Evolutionary conservation across 2,329 filamentous ascomycete species (phyloP), one percentile per base, ranked within the genome.

Genomic region (Chaetothyriales sp.): DNA sequence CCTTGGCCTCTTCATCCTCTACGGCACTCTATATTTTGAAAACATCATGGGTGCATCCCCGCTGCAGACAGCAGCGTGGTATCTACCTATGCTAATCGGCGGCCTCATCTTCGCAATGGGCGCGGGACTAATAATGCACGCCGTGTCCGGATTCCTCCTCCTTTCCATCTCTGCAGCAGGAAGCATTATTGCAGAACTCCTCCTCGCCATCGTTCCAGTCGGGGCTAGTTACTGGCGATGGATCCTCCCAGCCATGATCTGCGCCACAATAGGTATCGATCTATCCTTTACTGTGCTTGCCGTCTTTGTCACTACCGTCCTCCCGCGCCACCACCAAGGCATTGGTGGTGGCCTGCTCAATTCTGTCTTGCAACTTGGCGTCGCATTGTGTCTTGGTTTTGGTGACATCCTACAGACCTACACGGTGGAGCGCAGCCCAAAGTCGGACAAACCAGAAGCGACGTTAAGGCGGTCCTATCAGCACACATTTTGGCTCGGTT

Each of bases 241-340:
- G 60, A 73, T 86, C 19, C 86, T 89, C 60, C 81, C 84, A 43
- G 53, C 66, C 1, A 74, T 73, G 69, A 66, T 76, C 2, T 78
- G 79, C 55, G 75, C 74, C 10, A 89, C 84, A 0, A 70, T 88
- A 32, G 83, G 81, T 18, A 79, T 88, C 53, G 85, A 90, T 60
- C 79, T 88, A 50, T 79, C 79, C 5, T 88, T 82, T 67, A 86
- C 83, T 61, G 76, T 88, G 1, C 77, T 80, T 18, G 88, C 84
- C 60, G 76, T 89, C 53, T 89, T 85, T 65, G 83, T 87, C 63
- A 87, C 83, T 0, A 87, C 83, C 0, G 77, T 76, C 12, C 70
- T 88, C 55, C 82, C 84, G 0, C 71, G 72, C 3, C 73, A 76
- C 10, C 73, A 79, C 47, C 85, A 90, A 62, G 84, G 83, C 0